Conservation (phyloP, 495 filamentous ascomycete genomes). For the Xylaria telfairii region DNA sequence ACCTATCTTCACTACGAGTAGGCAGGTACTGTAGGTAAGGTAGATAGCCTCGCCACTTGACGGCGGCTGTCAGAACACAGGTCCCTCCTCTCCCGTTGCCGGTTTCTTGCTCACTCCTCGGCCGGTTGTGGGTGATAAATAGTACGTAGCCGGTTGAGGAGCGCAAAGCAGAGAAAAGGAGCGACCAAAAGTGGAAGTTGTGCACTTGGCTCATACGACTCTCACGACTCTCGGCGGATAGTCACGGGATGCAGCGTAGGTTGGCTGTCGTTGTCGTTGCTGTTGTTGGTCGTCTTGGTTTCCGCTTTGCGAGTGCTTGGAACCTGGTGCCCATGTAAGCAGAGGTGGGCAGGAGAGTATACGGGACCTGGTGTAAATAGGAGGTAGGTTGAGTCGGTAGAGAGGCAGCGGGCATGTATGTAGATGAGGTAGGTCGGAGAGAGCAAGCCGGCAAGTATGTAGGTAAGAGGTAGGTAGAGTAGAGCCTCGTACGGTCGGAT, state of each 20-base stretch:
- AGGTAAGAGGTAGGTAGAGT: neutral
- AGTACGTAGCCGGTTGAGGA: neutral
- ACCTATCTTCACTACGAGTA: too few species aligned
- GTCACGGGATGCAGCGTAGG: neutral
- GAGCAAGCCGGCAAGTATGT: neutral
- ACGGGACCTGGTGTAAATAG: too few species aligned
- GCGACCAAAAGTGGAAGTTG: neutral
- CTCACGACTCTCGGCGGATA: neutral
- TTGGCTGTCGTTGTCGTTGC: too few species aligned
- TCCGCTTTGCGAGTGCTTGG: neutral
- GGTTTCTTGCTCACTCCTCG: neutral
- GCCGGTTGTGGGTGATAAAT: neutral
- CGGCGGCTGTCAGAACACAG: neutral
- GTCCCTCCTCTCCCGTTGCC: neutral
- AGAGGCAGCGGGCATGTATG: too few species aligned
- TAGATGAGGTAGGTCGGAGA: neutral
- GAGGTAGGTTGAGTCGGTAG: too few species aligned
- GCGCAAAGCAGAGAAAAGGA: neutral
- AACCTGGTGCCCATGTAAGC: neutral
- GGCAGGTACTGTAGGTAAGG: neutral
- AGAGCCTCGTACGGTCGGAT: conserved; percentile 20
- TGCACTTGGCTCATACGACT: neutral
- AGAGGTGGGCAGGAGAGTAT: neutral
- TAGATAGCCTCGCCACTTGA: conserved; percentile 1
- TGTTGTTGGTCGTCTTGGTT: neutral